Percentiles rank a stretch among this genome's conserved stretches.
Evolutionary conservation across 2,329 filamentous ascomycete species (phyloP).

Genomic region (Xylariales sp.): DNA sequence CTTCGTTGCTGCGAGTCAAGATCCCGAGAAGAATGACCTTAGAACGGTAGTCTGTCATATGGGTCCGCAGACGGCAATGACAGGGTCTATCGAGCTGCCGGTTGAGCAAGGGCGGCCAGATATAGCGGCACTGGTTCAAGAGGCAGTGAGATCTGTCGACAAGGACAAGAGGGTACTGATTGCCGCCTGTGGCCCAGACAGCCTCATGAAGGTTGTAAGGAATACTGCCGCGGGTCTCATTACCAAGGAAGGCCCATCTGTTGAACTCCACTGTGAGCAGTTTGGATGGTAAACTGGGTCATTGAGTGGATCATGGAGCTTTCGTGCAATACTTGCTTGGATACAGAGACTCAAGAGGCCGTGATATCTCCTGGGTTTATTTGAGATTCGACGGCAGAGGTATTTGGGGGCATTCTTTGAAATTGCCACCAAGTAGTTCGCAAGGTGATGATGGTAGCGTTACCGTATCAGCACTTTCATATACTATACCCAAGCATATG

Average conservation of each 20-base stretch:
- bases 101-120: slow-evolving; percentile 37
- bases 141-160: slow-evolving; percentile 29
- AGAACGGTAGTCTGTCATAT: slow-evolving; percentile 4
- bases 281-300: slow-evolving; percentile 36
- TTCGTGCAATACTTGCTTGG: too few species aligned
- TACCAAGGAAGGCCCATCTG: slow-evolving; percentile 36
- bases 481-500: too few species aligned
- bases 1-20: slow-evolving; percentile 13
- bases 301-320: background rate
- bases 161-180: slow-evolving; percentile 36
- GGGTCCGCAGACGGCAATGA: slow-evolving; percentile 11
- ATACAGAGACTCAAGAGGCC: too few species aligned
- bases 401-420: too few species aligned
- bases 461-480: too few species aligned
- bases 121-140: slow-evolving; percentile 31
- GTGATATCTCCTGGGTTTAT: too few species aligned
- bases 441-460: too few species aligned
- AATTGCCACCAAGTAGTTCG: too few species aligned
- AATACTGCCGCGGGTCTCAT: slow-evolving; percentile 40
- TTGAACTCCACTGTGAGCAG: slow-evolving; percentile 48
- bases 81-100: slow-evolving; percentile 19
- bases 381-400: too few species aligned
- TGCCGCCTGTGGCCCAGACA: slow-evolving; percentile 43
- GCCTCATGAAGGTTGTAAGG: slow-evolving; percentile 39
- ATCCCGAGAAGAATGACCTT: slow-evolving; percentile 18